These are phyloP conservation scores for Lichina pygmaea DNA, from an alignment of 495 filamentous ascomycete genomes.

Conservation along the genomic window DNA sequence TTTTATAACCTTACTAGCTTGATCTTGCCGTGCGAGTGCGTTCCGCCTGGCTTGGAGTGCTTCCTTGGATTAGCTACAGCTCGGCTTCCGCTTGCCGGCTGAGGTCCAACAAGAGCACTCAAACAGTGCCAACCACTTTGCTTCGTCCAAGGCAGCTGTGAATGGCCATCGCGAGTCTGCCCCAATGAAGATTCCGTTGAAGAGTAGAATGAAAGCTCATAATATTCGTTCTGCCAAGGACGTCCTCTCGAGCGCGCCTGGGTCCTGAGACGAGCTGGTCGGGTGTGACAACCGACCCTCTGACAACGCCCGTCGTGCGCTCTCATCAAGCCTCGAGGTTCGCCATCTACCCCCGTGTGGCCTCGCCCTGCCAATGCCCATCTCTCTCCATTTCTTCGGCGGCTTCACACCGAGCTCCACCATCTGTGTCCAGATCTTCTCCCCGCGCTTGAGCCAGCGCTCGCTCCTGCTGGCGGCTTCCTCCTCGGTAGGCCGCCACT, in stretches of 20 bases:
- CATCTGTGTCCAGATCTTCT: slow-evolving; percentile 47
- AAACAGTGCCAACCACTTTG: no score
- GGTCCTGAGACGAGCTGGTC: not conserved
- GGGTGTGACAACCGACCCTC: not conserved
- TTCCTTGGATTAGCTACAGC: no score
- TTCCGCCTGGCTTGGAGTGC: no score
- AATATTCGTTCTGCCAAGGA: slow-evolving; percentile 1
- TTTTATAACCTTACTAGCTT: no score
- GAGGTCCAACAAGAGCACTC: no score
- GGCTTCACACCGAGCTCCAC: slow-evolving; percentile 41
- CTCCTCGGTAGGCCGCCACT: slow-evolving; percentile 43
- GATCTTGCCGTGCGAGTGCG: no score
- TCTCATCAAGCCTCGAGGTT: not conserved
- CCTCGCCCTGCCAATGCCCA: slow-evolving; percentile 29
- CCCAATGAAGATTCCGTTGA: no score
- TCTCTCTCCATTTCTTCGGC: slow-evolving; percentile 34
- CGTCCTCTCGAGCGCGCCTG: not conserved
- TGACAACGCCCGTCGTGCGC: not conserved
- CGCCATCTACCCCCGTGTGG: not conserved
- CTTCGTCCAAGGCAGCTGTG: no score
- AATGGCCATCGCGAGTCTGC: no score
- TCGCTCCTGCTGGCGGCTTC: slow-evolving; percentile 30
- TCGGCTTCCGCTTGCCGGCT: no score
- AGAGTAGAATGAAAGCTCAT: not conserved
- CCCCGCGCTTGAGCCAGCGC: slow-evolving; percentile 59